Evolutionary conservation across 2,329 filamentous ascomycete species (phyloP).

Genomic region (Cercospora janseana): DNA sequence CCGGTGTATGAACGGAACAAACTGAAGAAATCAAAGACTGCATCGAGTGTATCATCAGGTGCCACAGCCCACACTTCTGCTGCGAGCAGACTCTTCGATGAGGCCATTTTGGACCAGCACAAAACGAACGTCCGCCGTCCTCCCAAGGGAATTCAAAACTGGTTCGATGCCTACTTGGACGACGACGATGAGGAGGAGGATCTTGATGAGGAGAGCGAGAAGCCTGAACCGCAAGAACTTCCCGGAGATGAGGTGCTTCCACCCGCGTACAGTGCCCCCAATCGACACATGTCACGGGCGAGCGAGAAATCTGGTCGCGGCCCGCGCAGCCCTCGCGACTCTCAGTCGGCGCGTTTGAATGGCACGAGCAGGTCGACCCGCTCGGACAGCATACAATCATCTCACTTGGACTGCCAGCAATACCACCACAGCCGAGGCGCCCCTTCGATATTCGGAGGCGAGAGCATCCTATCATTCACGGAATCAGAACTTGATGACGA

Average conservation of each 20-base stretch:
- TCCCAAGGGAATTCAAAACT: slow-evolving; percentile 50
- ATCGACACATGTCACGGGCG: slow-evolving; percentile 12
- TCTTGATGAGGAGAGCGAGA: slow-evolving; percentile 17
- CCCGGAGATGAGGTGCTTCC: slow-evolving; percentile 26
- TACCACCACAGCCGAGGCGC: slow-evolving; percentile 6
- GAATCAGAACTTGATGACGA: slow-evolving; percentile 23
- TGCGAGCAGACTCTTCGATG: slow-evolving; percentile 30
- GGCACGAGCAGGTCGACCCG: slow-evolving; percentile 15
- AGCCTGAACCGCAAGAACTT: slow-evolving; percentile 25
- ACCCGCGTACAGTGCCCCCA: slow-evolving; percentile 21
- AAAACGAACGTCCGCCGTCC: slow-evolving; percentile 50
- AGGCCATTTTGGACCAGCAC: slow-evolving; percentile 46
- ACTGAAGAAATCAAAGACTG: slow-evolving; percentile 7
- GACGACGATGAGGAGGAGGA: slow-evolving; percentile 32
- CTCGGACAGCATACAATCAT: slow-evolving; percentile 28
- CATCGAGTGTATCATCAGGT: slow-evolving; percentile 9
- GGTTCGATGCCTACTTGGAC: slow-evolving; percentile 47
- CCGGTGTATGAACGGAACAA: slow-evolving; percentile 10
- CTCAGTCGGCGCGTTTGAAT: slow-evolving; percentile 14
- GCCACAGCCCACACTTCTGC: slow-evolving; percentile 14
- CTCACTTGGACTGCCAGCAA: slow-evolving; percentile 16
- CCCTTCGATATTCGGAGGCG: slow-evolving; percentile 11
- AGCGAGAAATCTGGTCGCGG: slow-evolving; percentile 18
- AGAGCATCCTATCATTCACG: slow-evolving; percentile 22
- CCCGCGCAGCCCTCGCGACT: slow-evolving; percentile 16